Base-by-base conservation (phyloP, 2,329 filamentous ascomycete genomes). In the Arachnomyces sp. region DNA sequence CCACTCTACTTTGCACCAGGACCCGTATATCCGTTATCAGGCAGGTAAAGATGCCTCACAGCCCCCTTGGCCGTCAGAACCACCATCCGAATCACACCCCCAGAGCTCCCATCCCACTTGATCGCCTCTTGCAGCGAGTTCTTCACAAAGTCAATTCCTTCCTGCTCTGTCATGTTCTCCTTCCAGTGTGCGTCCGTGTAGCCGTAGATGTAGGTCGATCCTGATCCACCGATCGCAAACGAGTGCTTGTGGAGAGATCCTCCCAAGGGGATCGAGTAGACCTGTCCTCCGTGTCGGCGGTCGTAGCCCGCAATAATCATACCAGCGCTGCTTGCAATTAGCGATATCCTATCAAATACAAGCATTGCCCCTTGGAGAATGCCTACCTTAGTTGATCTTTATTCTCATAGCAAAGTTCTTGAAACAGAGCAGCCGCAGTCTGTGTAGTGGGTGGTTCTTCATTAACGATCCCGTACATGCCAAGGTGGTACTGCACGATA, bases 281-380 rank as follows among this genome's bases (percentile, higher is more conserved):
- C 90, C 64, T 96, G 89, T 36, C 92, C 92, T 51, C 92, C 92
- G 64, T 95, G 87, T 60, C 87, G 81, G 60, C 86, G 81, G 63
- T 98, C 92, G 77, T 89, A 96, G 48, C 92, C 92, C n/a, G 90
- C 92, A 60, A 98, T 94, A 63, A 98, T 96, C 59, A 98, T 84
- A 38, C 92, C 92, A 36, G 92, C 92, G 54, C 90, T 94, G 51
- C 40, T 20, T 18, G 9, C 16, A 14, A 7, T 15, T 13, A 29
- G 41, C 15, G n/a, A 20, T 20, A 13, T 35, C 7, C 12, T n/a
- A 20, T 30, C 40, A 46, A 34, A 49, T 44, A 40, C 15, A 18
- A n/a, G 7, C 4, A 25, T 12, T 25, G 9, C 20, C 20, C n/a
- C n/a, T n/a, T n/a, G 7, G 15, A 29, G 16, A 18, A 4, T 15